These are phyloP conservation scores for Boechera divaricarpa DNA, from an alignment of 345 rosid genomes.

Conservation along the genomic window DNA sequence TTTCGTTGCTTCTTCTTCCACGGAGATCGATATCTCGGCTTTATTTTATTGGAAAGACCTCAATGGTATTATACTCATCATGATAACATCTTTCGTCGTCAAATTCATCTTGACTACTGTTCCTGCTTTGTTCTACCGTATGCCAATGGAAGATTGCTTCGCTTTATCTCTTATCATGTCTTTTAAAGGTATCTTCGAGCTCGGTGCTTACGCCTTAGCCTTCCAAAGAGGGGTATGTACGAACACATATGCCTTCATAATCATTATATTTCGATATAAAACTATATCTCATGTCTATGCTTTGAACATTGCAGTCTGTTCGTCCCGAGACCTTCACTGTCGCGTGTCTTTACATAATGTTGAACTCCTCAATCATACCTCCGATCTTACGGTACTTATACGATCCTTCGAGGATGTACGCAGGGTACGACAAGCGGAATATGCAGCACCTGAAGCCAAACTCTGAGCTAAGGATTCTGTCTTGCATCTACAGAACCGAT, in stretches of 20 bases:
- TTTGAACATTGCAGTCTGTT: constrained; percentile 40
- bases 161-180: constrained; percentile 59
- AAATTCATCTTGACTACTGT: constrained; percentile 47
- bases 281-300: constrained; percentile 12
- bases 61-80: not conserved
- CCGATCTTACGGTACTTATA: constrained; percentile 51
- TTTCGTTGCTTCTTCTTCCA: constrained; percentile 37
- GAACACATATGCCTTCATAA: not conserved
- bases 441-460: constrained; percentile 43
- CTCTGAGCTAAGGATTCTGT: constrained; percentile 50
- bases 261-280: not conserved
- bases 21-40: constrained; percentile 18
- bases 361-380: constrained; percentile 47
- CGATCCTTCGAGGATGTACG: constrained; percentile 60
- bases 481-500: constrained; percentile 57
- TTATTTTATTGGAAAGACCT: constrained; percentile 28
- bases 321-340: constrained; percentile 42
- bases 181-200: constrained; percentile 55
- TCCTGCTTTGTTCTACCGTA: constrained; percentile 48
- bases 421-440: constrained; percentile 53
- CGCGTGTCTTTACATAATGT: constrained; percentile 34
- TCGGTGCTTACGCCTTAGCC: constrained; percentile 37
- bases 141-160: constrained; percentile 55
- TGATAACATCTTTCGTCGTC: constrained; percentile 32
- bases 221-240: constrained; percentile 43